Percentiles rank a stretch among this genome's conserved stretches.
These are phyloP conservation scores for Ustilago xerochloae DNA, from an alignment of 1,284 basidiomycete genomes.

Conservation along the genomic window DNA sequence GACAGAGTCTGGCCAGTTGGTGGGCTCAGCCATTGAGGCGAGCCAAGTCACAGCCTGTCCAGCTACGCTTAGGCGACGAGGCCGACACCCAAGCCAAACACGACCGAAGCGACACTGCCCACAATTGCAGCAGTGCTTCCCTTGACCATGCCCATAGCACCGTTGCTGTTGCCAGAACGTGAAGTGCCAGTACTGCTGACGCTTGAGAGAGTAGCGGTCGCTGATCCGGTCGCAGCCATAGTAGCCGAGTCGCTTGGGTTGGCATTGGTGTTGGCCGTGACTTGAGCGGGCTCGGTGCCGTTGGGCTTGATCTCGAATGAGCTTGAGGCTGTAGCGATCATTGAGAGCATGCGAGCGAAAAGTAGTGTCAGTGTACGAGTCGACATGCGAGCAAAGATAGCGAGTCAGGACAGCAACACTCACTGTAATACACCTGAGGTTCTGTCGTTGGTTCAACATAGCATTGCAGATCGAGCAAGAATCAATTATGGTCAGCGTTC, in stretches of 20 bases:
- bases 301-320: constrained; percentile 50
- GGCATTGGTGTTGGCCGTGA: constrained; percentile 50
- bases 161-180: constrained; percentile 7
- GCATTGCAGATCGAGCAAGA: too few species aligned
- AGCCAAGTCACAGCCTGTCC: background rate
- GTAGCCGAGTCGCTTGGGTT: constrained; percentile 38
- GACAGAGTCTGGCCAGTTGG: background rate
- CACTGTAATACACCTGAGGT: constrained; percentile 50
- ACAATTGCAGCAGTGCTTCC: constrained; percentile 13
- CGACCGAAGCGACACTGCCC: constrained; percentile 19
- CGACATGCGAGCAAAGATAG: background rate
- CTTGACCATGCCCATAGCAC: constrained; percentile 6
- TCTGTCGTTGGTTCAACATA: background rate
- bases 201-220: constrained; percentile 31
- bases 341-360: background rate
- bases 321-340: constrained; percentile 16
- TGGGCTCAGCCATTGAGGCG: background rate
- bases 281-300: constrained; percentile 42
- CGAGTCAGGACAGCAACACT: constrained; percentile 1
- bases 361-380: background rate
- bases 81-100: constrained; percentile 27
- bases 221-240: constrained; percentile 31
- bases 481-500: too few species aligned
- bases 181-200: constrained; percentile 11
- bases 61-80: constrained; percentile 12